Conservation (phyloP, 2,329 filamentous ascomycete species). For the Talaromyces sp. region DNA sequence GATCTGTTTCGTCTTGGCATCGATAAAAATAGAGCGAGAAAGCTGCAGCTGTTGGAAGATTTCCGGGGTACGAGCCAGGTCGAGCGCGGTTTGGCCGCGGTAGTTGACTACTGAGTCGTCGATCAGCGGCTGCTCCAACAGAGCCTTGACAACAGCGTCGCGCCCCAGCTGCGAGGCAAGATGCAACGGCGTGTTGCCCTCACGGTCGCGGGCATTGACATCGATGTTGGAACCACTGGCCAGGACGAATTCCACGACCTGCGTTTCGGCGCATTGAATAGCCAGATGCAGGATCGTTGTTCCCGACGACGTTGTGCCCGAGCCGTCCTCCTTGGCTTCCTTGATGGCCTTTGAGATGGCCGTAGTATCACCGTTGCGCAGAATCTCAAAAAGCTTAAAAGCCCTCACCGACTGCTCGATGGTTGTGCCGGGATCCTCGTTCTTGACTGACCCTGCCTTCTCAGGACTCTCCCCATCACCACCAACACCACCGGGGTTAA, state of each 20-base stretch:
- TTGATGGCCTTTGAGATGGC: constrained; percentile 79
- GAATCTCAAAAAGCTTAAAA: constrained; percentile 87
- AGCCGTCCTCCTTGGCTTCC: constrained; percentile 49
- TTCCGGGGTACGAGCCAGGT: constrained; percentile 83
- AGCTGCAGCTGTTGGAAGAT: constrained; percentile 95
- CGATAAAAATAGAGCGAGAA: constrained; percentile 80
- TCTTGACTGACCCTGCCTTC: constrained; percentile 3
- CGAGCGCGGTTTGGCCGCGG: constrained; percentile 76
- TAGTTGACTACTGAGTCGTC: constrained; percentile 85
- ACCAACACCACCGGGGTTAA: constrained; percentile 21
- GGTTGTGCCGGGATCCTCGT: constrained; percentile 30
- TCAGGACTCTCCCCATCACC: constrained; percentile 19
- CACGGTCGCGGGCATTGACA: constrained; percentile 82
- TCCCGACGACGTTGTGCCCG: constrained; percentile 35
- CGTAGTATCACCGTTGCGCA: constrained; percentile 83
- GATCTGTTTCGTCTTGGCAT: constrained; percentile 76
- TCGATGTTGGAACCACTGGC: constrained; percentile 68
- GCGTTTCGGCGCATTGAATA: constrained; percentile 88
- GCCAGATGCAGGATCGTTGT: constrained; percentile 89
- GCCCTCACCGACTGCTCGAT: constrained; percentile 93
- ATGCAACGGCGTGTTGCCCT: constrained; percentile 91
- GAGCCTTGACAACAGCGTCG: constrained; percentile 69
- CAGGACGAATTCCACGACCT: constrained; percentile 91
- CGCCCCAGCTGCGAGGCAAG: constrained; percentile 79
- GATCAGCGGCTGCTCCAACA: constrained; percentile 75